Evolutionary conservation across 352 stramenopile species (phyloP), one percentile per base, ranked within the genome.

Genomic region (Aphanomyces stellatus): DNA sequence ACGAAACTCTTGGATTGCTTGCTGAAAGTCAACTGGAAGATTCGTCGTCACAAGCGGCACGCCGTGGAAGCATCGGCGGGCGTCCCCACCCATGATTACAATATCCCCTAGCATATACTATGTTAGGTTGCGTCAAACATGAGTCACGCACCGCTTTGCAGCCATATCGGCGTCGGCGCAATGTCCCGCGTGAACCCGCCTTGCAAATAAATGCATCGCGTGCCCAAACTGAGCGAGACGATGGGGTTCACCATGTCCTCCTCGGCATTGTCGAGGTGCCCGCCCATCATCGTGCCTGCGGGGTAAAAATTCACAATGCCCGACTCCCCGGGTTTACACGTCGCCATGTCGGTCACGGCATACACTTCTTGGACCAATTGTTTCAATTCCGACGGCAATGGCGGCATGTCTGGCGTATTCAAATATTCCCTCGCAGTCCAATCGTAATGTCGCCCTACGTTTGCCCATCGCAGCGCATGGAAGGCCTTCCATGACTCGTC

Each of bases 261-360:
- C 28, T 67, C 60, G 22, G 60, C 60, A 40, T 67, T 57, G 46
- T 67, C 60, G 40, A 67, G 42, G 35, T 67, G 60, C 3, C 60
- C 60, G 33, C 60, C 60, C 60, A 67, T 67, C 6, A 8, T 57
- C 5, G 60, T 67, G n/a, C 60, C 60, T 2, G 46, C 49, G 24
- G 60, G 60, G 22, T 67, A 67, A 57, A 67, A 67, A 25, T 67
- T 67, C 28, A 67, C 49, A 22, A 67, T 67, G 11, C 41, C 60
- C 17, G 60, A 55, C 33, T 67, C 60, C 24, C 6, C 60, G 4
- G 13, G 17, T 57, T 59, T 67, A 24, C 60, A 42, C 3, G 27
- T 15, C 11, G n/a, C 30, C 28, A 59, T 37, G 27, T 41, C 41
- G 13, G 60, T 67, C 31, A 67, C 35, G 17, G 24, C 60, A 22